Base-by-base conservation (phyloP, 2,329 filamentous ascomycete species). In the Penicillium griseofulvum region DNA sequence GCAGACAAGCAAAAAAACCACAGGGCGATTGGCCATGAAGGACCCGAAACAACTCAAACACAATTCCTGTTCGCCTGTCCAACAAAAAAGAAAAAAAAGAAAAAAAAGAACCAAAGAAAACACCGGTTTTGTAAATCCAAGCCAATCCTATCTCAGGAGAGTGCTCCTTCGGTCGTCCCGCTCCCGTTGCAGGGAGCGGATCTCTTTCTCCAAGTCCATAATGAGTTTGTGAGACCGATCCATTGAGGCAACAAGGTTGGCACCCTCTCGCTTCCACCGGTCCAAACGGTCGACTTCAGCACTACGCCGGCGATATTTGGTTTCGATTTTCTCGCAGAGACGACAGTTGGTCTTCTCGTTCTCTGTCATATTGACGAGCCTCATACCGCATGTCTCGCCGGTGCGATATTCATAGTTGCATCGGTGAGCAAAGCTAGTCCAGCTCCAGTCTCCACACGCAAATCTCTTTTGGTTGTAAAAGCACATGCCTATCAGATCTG, bases 401-500 rank as follows among this genome's bases (percentile, higher is more conserved):
- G 90, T 96, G 63, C 93, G 89, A 78, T 96, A 95, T 74, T 97
- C 93, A 76, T 91, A 91, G 75, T 89, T 87, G 82, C 93, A 97
- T 73, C 96, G 92, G 75, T 92, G 85, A 63, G 89, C 87, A 80
- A 97, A 97, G 78, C 88, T 88, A 63, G 90, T 89, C 92, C 92
- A 97, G 76, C 91, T 91, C 87, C 89, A 96, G 82, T 91, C 93
- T 69, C 89, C 89, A 78, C 93, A 97, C 55, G 76, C 76, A 83
- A 89, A 96, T 66, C 85, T 83, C 74, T 88, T 91, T 76, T 93
- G 89, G 69, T 97, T 91, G 81, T 92, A 97, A 81, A 94, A 97
- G 80, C 93, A 97, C 93, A 97, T 96, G 65, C 71, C 81, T 77
- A 66, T 68, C 57, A 62, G 50, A 64, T 62, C 57, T 44, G 64